A percentile compares a stretch with the other conserved stretches of the same genome.
Conservation (phyloP, 1,284 basidiomycete species). For the Cystobasidium pallidum region DNA sequence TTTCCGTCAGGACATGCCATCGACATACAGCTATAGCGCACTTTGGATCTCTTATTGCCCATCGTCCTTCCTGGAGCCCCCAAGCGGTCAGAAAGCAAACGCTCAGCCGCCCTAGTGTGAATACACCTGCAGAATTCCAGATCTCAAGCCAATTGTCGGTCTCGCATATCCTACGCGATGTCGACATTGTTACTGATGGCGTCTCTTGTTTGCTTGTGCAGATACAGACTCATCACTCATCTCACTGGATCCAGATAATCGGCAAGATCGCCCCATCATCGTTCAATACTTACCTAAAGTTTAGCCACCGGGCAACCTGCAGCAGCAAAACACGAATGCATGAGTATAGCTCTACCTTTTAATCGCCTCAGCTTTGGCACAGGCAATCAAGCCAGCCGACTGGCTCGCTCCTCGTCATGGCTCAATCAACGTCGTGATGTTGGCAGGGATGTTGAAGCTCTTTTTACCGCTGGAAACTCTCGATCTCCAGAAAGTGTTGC, state of each 20-base stretch:
- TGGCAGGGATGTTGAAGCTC: slow-evolving; percentile 6
- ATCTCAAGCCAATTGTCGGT: slow-evolving; percentile 2
- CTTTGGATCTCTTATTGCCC: too few species aligned
- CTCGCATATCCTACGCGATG: background rate
- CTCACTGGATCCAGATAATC: background rate
- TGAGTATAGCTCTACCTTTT: slow-evolving; percentile 30
- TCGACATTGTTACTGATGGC: background rate
- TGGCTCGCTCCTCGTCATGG: slow-evolving; percentile 19
- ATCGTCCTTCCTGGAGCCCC: too few species aligned
- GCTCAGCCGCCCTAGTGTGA: too few species aligned
- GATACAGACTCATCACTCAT: too few species aligned
- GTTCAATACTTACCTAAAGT: background rate
- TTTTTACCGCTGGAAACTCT: background rate
- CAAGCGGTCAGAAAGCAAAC: too few species aligned
- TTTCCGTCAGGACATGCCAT: too few species aligned
- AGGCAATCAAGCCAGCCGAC: background rate
- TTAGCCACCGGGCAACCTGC: background rate
- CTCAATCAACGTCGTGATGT: background rate
- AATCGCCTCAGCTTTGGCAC: slow-evolving; percentile 7
- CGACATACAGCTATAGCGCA: too few species aligned
- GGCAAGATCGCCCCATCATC: background rate
- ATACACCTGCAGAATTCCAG: background rate
- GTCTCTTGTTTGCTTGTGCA: background rate
- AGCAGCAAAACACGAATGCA: slow-evolving; percentile 8
- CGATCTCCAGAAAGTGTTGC: slow-evolving; percentile 5